phyloP scores from a whole-genome alignment of 805 yeast species.

The Yamadazyma olivae region DNA sequence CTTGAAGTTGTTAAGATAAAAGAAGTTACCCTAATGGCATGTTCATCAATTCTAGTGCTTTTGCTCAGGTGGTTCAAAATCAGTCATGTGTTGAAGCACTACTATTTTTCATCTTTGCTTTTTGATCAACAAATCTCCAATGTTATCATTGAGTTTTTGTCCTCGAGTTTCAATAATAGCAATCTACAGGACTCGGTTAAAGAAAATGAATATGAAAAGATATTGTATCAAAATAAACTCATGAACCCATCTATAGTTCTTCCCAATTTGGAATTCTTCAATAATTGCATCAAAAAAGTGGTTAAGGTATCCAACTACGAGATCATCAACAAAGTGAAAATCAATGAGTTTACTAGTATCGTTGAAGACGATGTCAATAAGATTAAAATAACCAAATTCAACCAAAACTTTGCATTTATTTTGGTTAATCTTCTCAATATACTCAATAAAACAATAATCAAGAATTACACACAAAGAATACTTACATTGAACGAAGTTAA shows the following conservation, averaged over 20 bases:
- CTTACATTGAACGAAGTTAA: slow-evolving; percentile 58
- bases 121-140: slow-evolving; percentile 66
- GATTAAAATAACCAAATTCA: slow-evolving; percentile 23
- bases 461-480: slow-evolving; percentile 68
- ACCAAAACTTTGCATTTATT: slow-evolving; percentile 45
- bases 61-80: slow-evolving; percentile 75
- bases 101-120: slow-evolving; percentile 65
- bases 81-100: slow-evolving; percentile 76
- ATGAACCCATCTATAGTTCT: slow-evolving; percentile 35
- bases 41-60: slow-evolving; percentile 49
- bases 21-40: slow-evolving; percentile 59
- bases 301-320: slow-evolving; percentile 11
- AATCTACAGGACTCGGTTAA: slow-evolving; percentile 24
- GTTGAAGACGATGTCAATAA: slow-evolving; percentile 25
- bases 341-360: slow-evolving; percentile 23
- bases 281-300: slow-evolving; percentile 24
- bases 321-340: slow-evolving; percentile 28
- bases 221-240: slow-evolving; percentile 35
- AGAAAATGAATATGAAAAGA: slow-evolving; percentile 27
- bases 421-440: slow-evolving; percentile 52
- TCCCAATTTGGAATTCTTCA: slow-evolving; percentile 35
- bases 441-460: slow-evolving; percentile 56
- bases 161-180: slow-evolving; percentile 32
- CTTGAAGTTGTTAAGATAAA: slow-evolving; percentile 59
- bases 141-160: slow-evolving; percentile 28